Conservation (phyloP, 2,329 filamentous ascomycete genomes). For the Penicillium griseofulvum region DNA sequence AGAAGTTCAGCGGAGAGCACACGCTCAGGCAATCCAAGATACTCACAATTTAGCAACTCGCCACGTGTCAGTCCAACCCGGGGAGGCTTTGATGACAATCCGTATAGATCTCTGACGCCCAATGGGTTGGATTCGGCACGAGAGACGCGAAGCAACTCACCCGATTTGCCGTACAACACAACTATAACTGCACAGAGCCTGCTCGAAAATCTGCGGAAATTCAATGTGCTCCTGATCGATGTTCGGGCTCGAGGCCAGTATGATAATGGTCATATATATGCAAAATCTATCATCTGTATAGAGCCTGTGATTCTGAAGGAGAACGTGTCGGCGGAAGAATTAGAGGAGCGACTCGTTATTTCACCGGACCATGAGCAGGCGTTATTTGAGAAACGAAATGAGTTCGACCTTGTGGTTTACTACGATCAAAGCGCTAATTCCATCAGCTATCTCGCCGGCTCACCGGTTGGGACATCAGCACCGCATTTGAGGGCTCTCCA, state of each 20-base stretch:
- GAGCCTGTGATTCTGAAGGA: conserved; percentile 75
- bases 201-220: conserved; percentile 65
- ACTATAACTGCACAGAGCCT: conserved; percentile 69
- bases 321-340: conserved; percentile 62
- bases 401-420: conserved; percentile 85
- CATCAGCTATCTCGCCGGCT: conserved; percentile 54
- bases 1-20: conserved; percentile 43
- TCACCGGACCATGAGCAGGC: conserved; percentile 61
- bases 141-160: conserved; percentile 43
- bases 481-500: conserved; percentile 69
- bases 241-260: conserved; percentile 76
- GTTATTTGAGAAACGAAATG: conserved; percentile 68
- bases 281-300: conserved; percentile 80
- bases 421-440: conserved; percentile 72
- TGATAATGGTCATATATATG: conserved; percentile 84
- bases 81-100: conserved; percentile 39
- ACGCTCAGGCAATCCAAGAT: conserved; percentile 38
- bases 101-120: conserved; percentile 46
- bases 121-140: conserved; percentile 40
- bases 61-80: conserved; percentile 36
- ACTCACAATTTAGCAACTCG: conserved; percentile 35
- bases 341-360: conserved; percentile 52
- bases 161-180: conserved; percentile 54
- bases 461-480: conserved; percentile 45
- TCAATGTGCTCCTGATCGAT: conserved; percentile 76